phyloP scores from a whole-genome alignment of 2,329 filamentous ascomycete species.

The Rhexocercosporidium sp. region DNA sequence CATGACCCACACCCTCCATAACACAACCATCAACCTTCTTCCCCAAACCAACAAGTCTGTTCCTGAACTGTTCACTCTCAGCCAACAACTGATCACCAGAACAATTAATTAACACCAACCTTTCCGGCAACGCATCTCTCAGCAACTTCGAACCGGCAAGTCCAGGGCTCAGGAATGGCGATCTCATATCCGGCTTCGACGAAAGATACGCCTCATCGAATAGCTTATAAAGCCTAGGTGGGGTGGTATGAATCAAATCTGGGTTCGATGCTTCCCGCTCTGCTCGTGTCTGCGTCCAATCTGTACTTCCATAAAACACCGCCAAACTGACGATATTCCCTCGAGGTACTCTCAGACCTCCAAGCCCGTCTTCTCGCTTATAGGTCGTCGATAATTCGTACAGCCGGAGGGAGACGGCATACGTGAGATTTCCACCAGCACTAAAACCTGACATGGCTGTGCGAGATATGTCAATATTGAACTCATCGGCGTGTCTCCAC shows the following conservation, averaged over 20 bases:
- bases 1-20: slow-evolving; percentile 30
- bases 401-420: slow-evolving; percentile 18
- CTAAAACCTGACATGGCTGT: slow-evolving; percentile 54
- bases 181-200: slow-evolving; percentile 17
- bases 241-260: slow-evolving; percentile 16
- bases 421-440: slow-evolving; percentile 45
- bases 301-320: slow-evolving; percentile 21
- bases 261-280: slow-evolving; percentile 20
- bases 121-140: slow-evolving; percentile 23
- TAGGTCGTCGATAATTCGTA: slow-evolving; percentile 13
- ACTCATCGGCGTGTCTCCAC: slow-evolving; percentile 26
- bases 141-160: slow-evolving; percentile 26
- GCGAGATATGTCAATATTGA: slow-evolving; percentile 22
- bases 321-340: slow-evolving; percentile 20
- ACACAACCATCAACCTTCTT: slow-evolving; percentile 27
- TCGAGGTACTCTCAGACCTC: background rate
- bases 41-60: slow-evolving; percentile 26
- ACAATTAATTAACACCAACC: slow-evolving; percentile 29
- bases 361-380: background rate
- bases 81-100: slow-evolving; percentile 27
- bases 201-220: slow-evolving; percentile 30
- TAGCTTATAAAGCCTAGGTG: slow-evolving; percentile 10
- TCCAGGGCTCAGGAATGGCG: slow-evolving; percentile 25
- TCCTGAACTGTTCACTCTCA: slow-evolving; percentile 29
- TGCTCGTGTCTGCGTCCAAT: slow-evolving; percentile 10